phyloP scores from a whole-genome alignment of 306 rosid genomes.

The Mucuna pruriens region DNA sequence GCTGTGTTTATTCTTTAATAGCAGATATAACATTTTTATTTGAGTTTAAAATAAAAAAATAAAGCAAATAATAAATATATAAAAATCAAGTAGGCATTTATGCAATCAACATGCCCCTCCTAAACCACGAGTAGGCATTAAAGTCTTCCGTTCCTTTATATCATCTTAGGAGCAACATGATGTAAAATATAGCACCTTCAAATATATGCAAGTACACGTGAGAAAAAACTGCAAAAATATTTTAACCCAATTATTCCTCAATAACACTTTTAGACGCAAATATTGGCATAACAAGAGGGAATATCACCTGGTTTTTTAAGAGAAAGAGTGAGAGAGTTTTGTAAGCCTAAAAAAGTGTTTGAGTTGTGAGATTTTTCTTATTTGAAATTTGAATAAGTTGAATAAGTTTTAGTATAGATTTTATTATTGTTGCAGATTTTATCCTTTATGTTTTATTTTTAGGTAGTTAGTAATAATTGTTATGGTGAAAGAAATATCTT shows the following conservation, averaged over 20 bases:
- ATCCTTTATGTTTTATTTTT: too few relatives aligned
- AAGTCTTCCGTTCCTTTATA: background rate
- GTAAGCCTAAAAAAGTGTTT: too few relatives aligned
- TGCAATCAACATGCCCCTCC: conserved; percentile 1
- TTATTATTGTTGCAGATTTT: too few relatives aligned
- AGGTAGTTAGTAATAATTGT: too few relatives aligned
- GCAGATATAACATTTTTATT: background rate
- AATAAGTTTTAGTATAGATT: too few relatives aligned
- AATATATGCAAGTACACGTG: background rate
- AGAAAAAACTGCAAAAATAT: conserved; percentile 5
- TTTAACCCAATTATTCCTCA: background rate
- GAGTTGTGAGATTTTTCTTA: too few relatives aligned
- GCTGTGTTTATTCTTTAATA: background rate
- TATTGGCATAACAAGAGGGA: background rate
- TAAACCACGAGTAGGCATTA: background rate
- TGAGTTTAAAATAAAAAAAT: background rate
- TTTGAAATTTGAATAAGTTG: too few relatives aligned
- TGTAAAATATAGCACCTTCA: background rate
- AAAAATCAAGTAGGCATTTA: background rate
- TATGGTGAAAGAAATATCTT: too few relatives aligned
- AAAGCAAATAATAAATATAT: background rate
- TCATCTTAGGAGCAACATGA: background rate
- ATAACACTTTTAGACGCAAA: background rate
- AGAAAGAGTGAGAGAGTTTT: too few relatives aligned
- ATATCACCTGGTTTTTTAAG: too few relatives aligned